These are phyloP conservation scores for Nicotiana knightiana DNA, from an alignment of 257 asterid genomes.

Conservation along the genomic window DNA sequence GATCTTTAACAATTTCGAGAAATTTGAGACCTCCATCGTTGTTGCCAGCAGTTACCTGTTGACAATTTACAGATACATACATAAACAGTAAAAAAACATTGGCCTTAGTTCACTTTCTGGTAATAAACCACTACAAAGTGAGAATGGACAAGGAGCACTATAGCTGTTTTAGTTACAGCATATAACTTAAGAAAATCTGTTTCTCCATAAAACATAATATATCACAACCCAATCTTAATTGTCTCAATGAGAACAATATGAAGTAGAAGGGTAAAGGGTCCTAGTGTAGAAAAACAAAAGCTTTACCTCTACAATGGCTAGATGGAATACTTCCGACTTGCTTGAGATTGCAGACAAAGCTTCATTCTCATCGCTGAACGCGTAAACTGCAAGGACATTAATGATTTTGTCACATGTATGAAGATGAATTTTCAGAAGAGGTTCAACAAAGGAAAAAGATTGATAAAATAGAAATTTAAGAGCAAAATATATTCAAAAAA, in stretches of 20 bases:
- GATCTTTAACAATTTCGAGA: slow-evolving; percentile 32
- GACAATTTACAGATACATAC: neutral
- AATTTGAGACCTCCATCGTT: slow-evolving; percentile 24
- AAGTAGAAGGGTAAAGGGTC: neutral
- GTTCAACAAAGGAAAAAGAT: neutral
- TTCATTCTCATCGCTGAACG: slow-evolving; percentile 31
- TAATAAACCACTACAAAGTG: neutral
- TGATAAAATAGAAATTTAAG: too few species aligned
- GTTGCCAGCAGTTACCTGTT: slow-evolving; percentile 30
- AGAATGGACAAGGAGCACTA: neutral
- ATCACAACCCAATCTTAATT: neutral
- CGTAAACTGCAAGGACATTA: slow-evolving; percentile 26
- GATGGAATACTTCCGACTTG: slow-evolving; percentile 38
- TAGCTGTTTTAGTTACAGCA: neutral
- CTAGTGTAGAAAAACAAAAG: neutral
- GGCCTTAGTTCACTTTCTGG: neutral
- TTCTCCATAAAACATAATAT: neutral
- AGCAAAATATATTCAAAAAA: too few species aligned
- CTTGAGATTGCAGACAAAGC: slow-evolving; percentile 35
- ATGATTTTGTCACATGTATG: neutral
- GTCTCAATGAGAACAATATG: neutral
- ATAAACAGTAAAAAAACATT: neutral
- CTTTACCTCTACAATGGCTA: slow-evolving; percentile 46
- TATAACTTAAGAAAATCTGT: neutral
- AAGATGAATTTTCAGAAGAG: neutral